Conservation (phyloP, 2,329 filamentous ascomycete species). For the Penicillium rolfsii region DNA sequence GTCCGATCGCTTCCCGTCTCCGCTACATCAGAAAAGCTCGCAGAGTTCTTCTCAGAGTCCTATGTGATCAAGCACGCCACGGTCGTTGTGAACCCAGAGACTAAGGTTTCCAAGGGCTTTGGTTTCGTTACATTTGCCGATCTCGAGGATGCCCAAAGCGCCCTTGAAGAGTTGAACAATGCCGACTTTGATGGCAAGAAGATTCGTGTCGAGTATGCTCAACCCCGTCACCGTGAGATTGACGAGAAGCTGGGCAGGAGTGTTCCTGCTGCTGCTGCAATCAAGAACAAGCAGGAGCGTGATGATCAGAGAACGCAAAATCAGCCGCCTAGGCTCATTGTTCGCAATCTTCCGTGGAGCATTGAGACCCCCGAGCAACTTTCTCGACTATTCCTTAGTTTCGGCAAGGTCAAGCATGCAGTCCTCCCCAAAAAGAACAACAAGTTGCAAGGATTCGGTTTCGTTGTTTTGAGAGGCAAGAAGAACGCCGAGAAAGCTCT, state of each 20-base stretch:
- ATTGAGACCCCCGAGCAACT: slow-evolving; percentile 86
- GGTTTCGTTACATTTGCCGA: slow-evolving; percentile 98
- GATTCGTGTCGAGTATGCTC: slow-evolving; percentile 83
- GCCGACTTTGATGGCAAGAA: slow-evolving; percentile 76
- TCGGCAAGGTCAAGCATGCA: slow-evolving; percentile 86
- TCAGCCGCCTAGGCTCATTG: slow-evolving; percentile 75
- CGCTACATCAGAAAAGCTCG: slow-evolving; percentile 79
- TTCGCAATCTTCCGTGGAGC: slow-evolving; percentile 94
- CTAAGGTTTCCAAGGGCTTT: slow-evolving; percentile 86
- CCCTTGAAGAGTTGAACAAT: slow-evolving; percentile 79
- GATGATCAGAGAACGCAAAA: slow-evolving; percentile 64
- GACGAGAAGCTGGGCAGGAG: slow-evolving; percentile 53
- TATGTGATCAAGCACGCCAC: slow-evolving; percentile 95
- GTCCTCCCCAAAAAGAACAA: slow-evolving; percentile 78
- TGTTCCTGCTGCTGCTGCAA: slow-evolving; percentile 40
- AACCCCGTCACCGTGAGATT: slow-evolving; percentile 75
- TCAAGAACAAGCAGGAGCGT: slow-evolving; percentile 46
- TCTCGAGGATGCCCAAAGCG: slow-evolving; percentile 81
- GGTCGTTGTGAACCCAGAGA: slow-evolving; percentile 83
- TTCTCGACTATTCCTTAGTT: slow-evolving; percentile 76
- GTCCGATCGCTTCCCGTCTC: slow-evolving; percentile 80
- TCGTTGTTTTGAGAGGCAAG: slow-evolving; percentile 82
- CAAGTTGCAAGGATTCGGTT: slow-evolving; percentile 82
- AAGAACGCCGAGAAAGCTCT: slow-evolving; percentile 93
- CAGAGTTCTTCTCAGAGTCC: slow-evolving; percentile 88